Base-by-base conservation (phyloP, 139 green algal genomes). In the Marvania coccoides region DNA sequence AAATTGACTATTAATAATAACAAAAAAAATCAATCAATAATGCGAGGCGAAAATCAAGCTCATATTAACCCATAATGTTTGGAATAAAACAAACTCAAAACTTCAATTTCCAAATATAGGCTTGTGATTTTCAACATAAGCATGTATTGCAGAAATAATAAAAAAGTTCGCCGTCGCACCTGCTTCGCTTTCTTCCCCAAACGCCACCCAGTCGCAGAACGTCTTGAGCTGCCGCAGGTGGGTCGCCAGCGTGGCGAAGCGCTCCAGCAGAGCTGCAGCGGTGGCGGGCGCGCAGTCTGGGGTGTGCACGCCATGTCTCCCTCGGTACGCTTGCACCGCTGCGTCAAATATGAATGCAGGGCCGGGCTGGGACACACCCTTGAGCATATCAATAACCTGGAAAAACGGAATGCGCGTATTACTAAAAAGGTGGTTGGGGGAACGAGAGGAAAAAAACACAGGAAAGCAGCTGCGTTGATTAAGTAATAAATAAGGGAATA, bases 311-410 rank as follows among this genome's bases (percentile, higher is more conserved):
- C 67, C 67, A 0, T 19, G 57, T 19, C 38, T 30, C 6, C 30
- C n/a, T 1, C 23, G 2, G 38, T 74, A 74, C 4, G 31, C 24
- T 6, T 40, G 54, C 1, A n/a, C 2, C 5, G 51, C 67, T 2
- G 57, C 24, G 23, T 68, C 67, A 31, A 74, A 30, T 6, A 59
- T 14, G 14, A 74, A 74, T 15, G 67, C 67, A 3, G 60, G 60
- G 6, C 67, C 67, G 0, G 67, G 67, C 6, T 10, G n/a, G 37
- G 46, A 12, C 37, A 74, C 36, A 6, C 67, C 67, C 7, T 74
- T 61, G 4, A 74, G 57, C 67, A 74, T 35, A 40, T 67, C 47
- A 5, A 73, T 29, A 3, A 60, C 56, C 66, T 74, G 67, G 7
- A 63, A 30, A 28, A 6, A 60, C 34, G 33, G 1, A 59, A 5